Conservation (phyloP, 2,329 filamentous ascomycete genomes). For the Fusarium irregulare region DNA sequence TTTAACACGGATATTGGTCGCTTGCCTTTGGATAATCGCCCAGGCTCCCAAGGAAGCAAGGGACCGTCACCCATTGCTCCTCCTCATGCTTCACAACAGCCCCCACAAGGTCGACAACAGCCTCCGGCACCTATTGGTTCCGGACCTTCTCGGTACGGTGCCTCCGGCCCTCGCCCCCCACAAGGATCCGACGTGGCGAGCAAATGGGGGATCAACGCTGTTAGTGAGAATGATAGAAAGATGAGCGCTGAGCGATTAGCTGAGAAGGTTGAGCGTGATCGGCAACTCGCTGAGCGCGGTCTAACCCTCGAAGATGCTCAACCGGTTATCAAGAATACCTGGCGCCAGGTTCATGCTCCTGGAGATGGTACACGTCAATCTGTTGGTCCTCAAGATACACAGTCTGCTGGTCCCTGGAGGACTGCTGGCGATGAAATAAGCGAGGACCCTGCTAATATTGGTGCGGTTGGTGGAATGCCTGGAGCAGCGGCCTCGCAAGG, state of each 20-base stretch:
- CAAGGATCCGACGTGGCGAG: conserved; percentile 51
- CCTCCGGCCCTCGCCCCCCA: conserved; percentile 47
- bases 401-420: conserved; percentile 48
- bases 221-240: conserved; percentile 61
- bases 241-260: conserved; percentile 54
- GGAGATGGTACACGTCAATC: conserved; percentile 52
- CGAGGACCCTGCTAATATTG: conserved; percentile 45
- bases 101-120: conserved; percentile 46
- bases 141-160: conserved; percentile 46
- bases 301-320: conserved; percentile 59
- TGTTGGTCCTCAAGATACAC: conserved; percentile 43
- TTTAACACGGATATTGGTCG: conserved; percentile 73
- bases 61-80: conserved; percentile 61
- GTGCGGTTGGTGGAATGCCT: conserved; percentile 48
- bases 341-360: conserved; percentile 59
- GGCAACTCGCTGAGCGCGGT: conserved; percentile 58
- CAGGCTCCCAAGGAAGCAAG: conserved; percentile 49
- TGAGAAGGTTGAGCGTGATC: conserved; percentile 56
- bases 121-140: conserved; percentile 50
- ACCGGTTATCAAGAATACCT: conserved; percentile 64
- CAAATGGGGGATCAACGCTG: conserved; percentile 56
- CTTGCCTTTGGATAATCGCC: conserved; percentile 52
- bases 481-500: conserved; percentile 56
- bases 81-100: conserved; percentile 45
- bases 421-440: conserved; percentile 45